These are phyloP conservation scores for Chlorencoelia australis DNA, from an alignment of 2,329 filamentous ascomycete genomes.

Conservation along the genomic window DNA sequence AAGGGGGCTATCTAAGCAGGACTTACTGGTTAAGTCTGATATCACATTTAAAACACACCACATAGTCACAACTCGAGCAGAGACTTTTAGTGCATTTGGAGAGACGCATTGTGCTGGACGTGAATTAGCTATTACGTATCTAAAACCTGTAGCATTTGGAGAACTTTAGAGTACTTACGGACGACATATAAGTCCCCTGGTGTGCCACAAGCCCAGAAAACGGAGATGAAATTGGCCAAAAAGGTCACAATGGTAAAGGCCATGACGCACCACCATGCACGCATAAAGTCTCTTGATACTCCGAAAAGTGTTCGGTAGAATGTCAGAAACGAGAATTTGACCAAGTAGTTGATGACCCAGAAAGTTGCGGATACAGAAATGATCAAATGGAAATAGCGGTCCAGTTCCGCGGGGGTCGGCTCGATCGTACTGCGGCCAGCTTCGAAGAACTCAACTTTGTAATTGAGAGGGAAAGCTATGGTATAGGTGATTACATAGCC, in stretches of 20 bases:
- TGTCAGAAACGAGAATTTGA: slow-evolving; percentile 3
- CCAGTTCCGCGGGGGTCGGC: background rate
- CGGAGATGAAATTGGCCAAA: slow-evolving; percentile 1
- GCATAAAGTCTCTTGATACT: background rate
- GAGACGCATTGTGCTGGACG: background rate
- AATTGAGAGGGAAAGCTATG: slow-evolving; percentile 1
- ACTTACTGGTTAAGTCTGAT: slow-evolving; percentile 3
- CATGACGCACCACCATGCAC: slow-evolving; percentile 1
- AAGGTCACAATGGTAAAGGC: slow-evolving; percentile 1
- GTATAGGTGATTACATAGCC: slow-evolving; percentile 2
- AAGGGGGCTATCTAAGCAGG: background rate
- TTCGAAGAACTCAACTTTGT: slow-evolving; percentile 2
- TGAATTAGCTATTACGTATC: no score
- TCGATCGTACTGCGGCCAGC: background rate
- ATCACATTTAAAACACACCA: slow-evolving; percentile 5
- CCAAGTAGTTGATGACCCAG: slow-evolving; percentile 4
- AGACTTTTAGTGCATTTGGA: background rate
- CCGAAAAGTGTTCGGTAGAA: slow-evolving; percentile 1
- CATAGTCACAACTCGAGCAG: background rate
- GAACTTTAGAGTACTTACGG: no score
- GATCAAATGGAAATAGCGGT: slow-evolving; percentile 1
- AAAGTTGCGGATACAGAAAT: slow-evolving; percentile 2
- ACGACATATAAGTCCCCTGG: no score
- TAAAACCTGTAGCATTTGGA: no score
- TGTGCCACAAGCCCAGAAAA: slow-evolving; percentile 5